These are phyloP conservation scores for Candida buenavistaensis DNA, from an alignment of 1,139 yeast species.

Conservation along the genomic window DNA sequence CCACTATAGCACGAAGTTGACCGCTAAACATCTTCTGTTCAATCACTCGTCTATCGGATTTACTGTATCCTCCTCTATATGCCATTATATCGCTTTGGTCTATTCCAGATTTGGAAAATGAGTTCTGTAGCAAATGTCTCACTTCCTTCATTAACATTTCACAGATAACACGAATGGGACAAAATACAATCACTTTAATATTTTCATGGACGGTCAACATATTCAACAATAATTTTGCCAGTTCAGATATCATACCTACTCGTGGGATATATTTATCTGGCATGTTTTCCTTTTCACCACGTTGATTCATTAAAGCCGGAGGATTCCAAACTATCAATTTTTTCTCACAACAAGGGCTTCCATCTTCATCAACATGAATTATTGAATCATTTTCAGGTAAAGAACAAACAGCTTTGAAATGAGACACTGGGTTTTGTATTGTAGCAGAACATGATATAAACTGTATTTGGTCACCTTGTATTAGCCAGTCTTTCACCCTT, in stretches of 20 bases:
- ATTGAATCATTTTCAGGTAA: constrained; percentile 44
- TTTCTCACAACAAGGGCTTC: constrained; percentile 83
- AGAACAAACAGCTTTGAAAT: constrained; percentile 75
- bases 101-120: constrained; percentile 38
- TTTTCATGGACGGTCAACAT: constrained; percentile 54
- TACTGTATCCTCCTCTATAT: constrained; percentile 92
- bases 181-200: constrained; percentile 78
- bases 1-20: constrained; percentile 77
- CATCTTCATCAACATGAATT: constrained; percentile 67
- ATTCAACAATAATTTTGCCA: constrained; percentile 70
- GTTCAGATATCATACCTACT: constrained; percentile 70
- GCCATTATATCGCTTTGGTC: constrained; percentile 73
- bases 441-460: constrained; percentile 96
- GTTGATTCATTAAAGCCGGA: constrained; percentile 58
- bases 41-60: constrained; percentile 78
- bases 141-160: constrained; percentile 86
- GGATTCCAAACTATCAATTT: constrained; percentile 84
- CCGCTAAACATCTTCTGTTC: constrained; percentile 92
- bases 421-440: constrained; percentile 65
- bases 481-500: constrained; percentile 17
- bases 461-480: constrained; percentile 31
- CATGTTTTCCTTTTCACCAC: constrained; percentile 41
- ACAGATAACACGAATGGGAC: constrained; percentile 82
- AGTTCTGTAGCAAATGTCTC: constrained; percentile 41
- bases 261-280: constrained; percentile 41